Evolutionary conservation across 1,139 yeast genomes (phyloP).

Genomic region (Yamadazyma spencermartinsiae): DNA sequence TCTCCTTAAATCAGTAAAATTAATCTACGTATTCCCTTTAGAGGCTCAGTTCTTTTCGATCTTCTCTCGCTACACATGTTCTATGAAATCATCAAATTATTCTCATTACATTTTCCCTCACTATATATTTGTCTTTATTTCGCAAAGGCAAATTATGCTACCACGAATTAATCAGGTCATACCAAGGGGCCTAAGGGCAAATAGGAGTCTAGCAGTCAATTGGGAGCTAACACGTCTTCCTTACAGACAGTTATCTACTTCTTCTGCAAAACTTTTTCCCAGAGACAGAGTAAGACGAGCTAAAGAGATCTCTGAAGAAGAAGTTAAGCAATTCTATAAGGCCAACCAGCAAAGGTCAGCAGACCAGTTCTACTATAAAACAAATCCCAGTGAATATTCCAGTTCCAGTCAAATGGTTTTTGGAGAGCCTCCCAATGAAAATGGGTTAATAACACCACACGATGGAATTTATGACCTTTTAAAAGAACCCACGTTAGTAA

Average conservation of each 20-base stretch:
- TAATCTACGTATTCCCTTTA: too few species aligned
- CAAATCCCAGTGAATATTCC: conserved; percentile 29
- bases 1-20: too few species aligned
- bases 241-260: not conserved
- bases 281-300: conserved; percentile 27
- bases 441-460: conserved; percentile 49
- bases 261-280: not conserved
- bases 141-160: too few species aligned
- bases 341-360: conserved; percentile 10
- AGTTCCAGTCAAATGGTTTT: conserved; percentile 31
- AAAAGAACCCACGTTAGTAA: conserved; percentile 77
- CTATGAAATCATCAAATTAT: too few species aligned
- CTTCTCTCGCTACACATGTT: too few species aligned
- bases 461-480: conserved; percentile 61
- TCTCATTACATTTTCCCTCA: too few species aligned
- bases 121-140: too few species aligned
- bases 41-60: too few species aligned
- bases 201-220: too few species aligned
- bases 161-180: not conserved
- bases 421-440: conserved; percentile 39
- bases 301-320: conserved; percentile 41
- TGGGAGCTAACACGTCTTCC: too few species aligned
- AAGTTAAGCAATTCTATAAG: conserved; percentile 27
- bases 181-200: not conserved
- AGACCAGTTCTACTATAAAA: conserved; percentile 30